These are phyloP conservation scores for Tricholomella constricta DNA, from an alignment of 768 basidiomycete genomes.

Conservation along the genomic window DNA sequence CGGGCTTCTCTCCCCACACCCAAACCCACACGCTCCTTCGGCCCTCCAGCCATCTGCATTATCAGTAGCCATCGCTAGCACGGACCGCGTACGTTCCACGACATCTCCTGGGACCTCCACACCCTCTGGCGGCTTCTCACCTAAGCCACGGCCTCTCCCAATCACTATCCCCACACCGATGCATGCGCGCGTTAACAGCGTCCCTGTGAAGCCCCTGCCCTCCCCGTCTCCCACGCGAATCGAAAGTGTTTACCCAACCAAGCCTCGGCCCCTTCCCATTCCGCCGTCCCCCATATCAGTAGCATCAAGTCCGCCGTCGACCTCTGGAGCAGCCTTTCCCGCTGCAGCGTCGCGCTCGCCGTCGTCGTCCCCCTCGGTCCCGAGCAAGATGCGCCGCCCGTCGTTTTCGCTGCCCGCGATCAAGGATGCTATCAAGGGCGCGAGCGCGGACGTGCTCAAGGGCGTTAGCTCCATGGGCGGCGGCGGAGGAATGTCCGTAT, in stretches of 20 bases:
- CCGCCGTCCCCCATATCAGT: conserved; percentile 1
- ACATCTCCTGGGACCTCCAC: background rate
- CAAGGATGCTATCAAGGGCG: conserved; percentile 19
- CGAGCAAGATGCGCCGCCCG: conserved; percentile 11
- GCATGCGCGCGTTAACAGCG: background rate
- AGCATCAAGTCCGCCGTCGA: background rate
- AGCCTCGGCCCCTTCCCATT: background rate
- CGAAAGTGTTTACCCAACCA: background rate
- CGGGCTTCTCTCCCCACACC: background rate
- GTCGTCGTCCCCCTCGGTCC: conserved; percentile 1
- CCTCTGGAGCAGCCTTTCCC: background rate
- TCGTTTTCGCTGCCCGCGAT: conserved; percentile 18
- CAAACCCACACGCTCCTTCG: background rate
- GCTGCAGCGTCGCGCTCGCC: background rate
- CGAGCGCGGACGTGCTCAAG: conserved; percentile 16
- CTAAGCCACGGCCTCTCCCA: background rate
- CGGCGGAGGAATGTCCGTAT: conserved; percentile 4
- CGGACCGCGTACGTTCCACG: background rate
- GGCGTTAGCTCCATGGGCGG: conserved; percentile 19
- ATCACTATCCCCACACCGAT: background rate
- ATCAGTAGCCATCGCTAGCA: background rate
- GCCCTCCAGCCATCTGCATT: background rate
- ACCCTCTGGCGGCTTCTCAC: background rate
- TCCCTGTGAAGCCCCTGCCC: background rate
- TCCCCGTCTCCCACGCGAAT: background rate